Conservation (phyloP, 257 asterid species). For the Scutellaria galericulata region DNA sequence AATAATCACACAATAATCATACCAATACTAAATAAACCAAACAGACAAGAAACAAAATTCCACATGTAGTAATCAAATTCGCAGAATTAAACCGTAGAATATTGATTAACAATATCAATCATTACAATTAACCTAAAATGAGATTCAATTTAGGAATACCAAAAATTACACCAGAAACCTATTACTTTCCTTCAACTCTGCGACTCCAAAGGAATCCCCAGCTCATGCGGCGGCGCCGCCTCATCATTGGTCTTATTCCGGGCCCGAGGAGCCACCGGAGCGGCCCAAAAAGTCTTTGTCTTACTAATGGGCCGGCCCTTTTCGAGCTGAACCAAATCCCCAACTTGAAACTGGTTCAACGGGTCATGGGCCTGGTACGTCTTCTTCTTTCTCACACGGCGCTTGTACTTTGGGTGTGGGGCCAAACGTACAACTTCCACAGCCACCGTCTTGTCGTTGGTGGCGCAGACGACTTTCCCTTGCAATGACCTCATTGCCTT, state of each 20-base stretch:
- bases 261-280: slow-evolving; percentile 51
- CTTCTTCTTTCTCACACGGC: slow-evolving; percentile 90
- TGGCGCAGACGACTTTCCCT: slow-evolving; percentile 77
- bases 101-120: background rate
- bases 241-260: slow-evolving; percentile 37
- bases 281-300: slow-evolving; percentile 73
- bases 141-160: slow-evolving; percentile 2
- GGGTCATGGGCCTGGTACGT: slow-evolving; percentile 97
- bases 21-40: background rate
- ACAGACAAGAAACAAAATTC: background rate
- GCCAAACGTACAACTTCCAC: slow-evolving; percentile 89
- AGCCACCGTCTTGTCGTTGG: slow-evolving; percentile 86
- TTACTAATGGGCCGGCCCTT: slow-evolving; percentile 85
- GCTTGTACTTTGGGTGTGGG: slow-evolving; percentile 96
- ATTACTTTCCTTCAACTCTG: slow-evolving; percentile 30
- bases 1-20: background rate
- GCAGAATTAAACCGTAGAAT: background rate
- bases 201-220: slow-evolving; percentile 63
- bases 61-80: background rate
- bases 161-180: background rate
- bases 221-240: slow-evolving; percentile 39
- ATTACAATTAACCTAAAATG: slow-evolving; percentile 14
- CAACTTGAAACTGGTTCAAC: slow-evolving; percentile 79
- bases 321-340: slow-evolving; percentile 79
- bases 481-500: slow-evolving; percentile 73